These are phyloP conservation scores for Xylariaceae sp. DNA, from an alignment of 2,329 filamentous ascomycete genomes.

Conservation along the genomic window DNA sequence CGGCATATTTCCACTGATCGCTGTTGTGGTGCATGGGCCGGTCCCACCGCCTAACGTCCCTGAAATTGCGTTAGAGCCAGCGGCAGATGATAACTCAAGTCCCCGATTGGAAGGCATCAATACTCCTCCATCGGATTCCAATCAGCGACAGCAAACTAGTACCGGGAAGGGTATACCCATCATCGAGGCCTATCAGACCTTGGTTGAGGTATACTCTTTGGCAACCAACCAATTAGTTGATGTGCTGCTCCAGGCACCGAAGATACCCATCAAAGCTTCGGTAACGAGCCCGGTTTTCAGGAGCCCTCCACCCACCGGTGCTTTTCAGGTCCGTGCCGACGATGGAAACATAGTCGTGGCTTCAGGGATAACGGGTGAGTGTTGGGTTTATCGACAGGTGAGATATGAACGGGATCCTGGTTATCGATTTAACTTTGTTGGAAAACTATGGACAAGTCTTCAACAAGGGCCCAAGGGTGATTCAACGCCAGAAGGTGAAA, in stretches of 20 bases:
- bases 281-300: constrained; percentile 59
- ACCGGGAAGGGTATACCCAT: constrained; percentile 33
- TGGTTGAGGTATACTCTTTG: constrained; percentile 83
- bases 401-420: constrained; percentile 38
- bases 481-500: constrained; percentile 42
- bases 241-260: constrained; percentile 66
- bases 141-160: constrained; percentile 33
- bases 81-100: constrained; percentile 36
- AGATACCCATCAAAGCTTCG: constrained; percentile 53
- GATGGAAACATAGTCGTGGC: constrained; percentile 66
- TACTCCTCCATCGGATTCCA: constrained; percentile 37
- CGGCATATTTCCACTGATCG: constrained; percentile 65
- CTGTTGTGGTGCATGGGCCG: constrained; percentile 74
- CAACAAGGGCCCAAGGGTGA: constrained; percentile 54
- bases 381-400: constrained; percentile 66
- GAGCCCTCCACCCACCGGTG: constrained; percentile 64
- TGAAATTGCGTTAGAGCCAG: constrained; percentile 33
- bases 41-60: constrained; percentile 43
- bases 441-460: constrained; percentile 87
- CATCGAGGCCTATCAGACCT: constrained; percentile 71
- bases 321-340: constrained; percentile 68
- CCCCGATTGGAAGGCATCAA: constrained; percentile 39
- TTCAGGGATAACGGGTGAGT: constrained; percentile 79
- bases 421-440: constrained; percentile 59
- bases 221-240: constrained; percentile 65